phyloP scores from a whole-genome alignment of 495 filamentous ascomycete species.

The Penicillium soppii region DNA sequence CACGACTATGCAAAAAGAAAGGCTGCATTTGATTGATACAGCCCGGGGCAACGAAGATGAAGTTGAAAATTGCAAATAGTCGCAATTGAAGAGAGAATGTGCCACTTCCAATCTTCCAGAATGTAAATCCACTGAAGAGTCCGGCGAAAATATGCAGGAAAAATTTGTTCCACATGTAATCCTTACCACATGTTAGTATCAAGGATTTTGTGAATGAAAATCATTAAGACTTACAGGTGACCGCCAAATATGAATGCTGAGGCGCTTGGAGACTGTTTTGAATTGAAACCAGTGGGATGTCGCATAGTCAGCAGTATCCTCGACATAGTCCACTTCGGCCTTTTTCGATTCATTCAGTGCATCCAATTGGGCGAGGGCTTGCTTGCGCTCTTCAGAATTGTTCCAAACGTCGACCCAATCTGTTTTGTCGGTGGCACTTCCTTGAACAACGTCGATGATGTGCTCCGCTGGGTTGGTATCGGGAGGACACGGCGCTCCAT shows the following conservation, averaged over 20 bases:
- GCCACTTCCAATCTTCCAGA: constrained; percentile 46
- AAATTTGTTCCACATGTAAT: constrained; percentile 46
- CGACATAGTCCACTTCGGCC: constrained; percentile 37
- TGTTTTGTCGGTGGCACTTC: constrained; percentile 24
- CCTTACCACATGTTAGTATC: constrained; percentile 15
- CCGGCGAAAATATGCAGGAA: constrained; percentile 40
- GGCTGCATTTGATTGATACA: constrained; percentile 87
- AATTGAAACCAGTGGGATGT: constrained; percentile 49
- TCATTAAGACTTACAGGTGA: constrained; percentile 55
- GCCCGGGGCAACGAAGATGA: constrained; percentile 70
- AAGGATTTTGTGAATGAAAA: not conserved
- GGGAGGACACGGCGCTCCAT: constrained; percentile 48
- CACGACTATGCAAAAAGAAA: constrained; percentile 77
- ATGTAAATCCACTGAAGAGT: constrained; percentile 46
- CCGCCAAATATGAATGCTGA: constrained; percentile 88
- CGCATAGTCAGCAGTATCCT: constrained; percentile 50
- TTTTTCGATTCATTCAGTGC: constrained; percentile 50
- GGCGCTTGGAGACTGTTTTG: constrained; percentile 50
- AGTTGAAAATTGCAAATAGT: constrained; percentile 67
- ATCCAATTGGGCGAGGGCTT: constrained; percentile 59
- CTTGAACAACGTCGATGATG: constrained; percentile 52
- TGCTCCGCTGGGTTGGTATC: constrained; percentile 60
- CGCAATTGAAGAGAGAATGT: constrained; percentile 37
- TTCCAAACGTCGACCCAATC: constrained; percentile 53
- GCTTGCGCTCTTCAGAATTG: constrained; percentile 58